Evolutionary conservation across 1,284 basidiomycete species (phyloP), one percentile per base, ranked within the genome.

Genomic region (Pisolithus thermaeus): DNA sequence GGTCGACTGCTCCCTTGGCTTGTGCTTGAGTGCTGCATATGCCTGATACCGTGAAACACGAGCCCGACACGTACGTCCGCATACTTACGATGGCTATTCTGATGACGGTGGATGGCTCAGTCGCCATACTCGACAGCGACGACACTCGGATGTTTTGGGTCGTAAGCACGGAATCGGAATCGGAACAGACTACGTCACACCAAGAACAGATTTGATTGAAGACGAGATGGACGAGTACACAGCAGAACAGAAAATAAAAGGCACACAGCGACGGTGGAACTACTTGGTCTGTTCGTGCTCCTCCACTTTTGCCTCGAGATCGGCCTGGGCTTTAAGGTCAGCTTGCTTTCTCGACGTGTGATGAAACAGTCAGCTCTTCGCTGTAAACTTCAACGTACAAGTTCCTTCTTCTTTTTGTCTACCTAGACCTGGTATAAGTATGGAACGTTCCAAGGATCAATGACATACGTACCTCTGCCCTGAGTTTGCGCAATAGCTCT

Each of bases 401-500:
- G 67, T 59, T 86, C 79, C 3, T 67, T 58, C 68, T 81, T 75
- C 71, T 84, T 83, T 53, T 66, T 61, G 46, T 77, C 76, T 52
- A 85, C 78, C 83, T 85, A 14, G 20, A 8, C 39, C n/a, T 2
- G 23, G 39, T 9, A 3, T 65, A 40, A 53, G 41, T 44, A 20
- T 45, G 5, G 22, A 12, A 28, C 11, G 9, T n/a, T n/a, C 6
- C 39, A 6, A 18, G 30, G n/a, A 4, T 46, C 2, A 38, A 41
- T 11, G 4, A 3, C 20, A 25, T 46, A 66, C 78, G 38, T 52
- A 85, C 87, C 73, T 80, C 58, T 22, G 69, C 70, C 65, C 63
- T 76, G 60, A 87, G 62, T 64, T 84, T 85, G 63, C 74, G 70
- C 44, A 87, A 59, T 55, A 79, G 71, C 59, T 74, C 75, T 18